A percentile compares a stretch with the other conserved stretches of the same genome.
Evolutionary conservation across 495 filamentous ascomycete genomes (phyloP).

Genomic region (Penicillium angulare): DNA sequence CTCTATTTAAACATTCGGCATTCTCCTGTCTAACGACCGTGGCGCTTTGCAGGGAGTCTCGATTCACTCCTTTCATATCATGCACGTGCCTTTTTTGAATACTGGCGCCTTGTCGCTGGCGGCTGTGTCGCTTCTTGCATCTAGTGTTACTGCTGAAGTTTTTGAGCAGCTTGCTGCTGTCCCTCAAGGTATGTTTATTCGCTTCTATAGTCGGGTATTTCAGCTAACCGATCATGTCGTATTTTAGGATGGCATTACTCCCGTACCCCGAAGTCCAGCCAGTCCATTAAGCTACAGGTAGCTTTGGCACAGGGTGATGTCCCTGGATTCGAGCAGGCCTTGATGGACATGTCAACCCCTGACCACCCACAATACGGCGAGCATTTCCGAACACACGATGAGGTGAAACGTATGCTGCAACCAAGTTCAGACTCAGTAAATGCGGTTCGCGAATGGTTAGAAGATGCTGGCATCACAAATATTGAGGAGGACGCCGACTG

Average conservation of each 20-base stretch:
- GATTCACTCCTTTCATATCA: constrained; percentile 13
- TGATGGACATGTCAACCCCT: constrained; percentile 62
- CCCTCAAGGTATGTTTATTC: constrained; percentile 30
- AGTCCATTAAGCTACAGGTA: constrained; percentile 40
- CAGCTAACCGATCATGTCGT: background rate
- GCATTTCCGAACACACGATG: constrained; percentile 55
- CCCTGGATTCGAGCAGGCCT: constrained; percentile 57
- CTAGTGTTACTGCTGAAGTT: constrained; percentile 31
- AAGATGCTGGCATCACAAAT: constrained; percentile 42
- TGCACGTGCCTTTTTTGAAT: constrained; percentile 29
- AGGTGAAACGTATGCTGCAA: constrained; percentile 52
- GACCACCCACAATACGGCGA: constrained; percentile 57
- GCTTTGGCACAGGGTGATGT: constrained; percentile 58
- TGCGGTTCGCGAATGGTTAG: constrained; percentile 50
- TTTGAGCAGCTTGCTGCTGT: constrained; percentile 38
- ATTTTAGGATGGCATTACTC: constrained; percentile 41
- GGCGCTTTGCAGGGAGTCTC: background rate
- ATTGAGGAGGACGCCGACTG: constrained; percentile 59
- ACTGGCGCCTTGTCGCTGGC: constrained; percentile 40
- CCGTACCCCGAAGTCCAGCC: constrained; percentile 25
- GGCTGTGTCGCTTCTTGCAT: constrained; percentile 39
- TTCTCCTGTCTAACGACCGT: background rate
- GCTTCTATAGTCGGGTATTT: background rate
- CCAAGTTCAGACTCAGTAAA: constrained; percentile 43
- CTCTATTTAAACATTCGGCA: constrained; percentile 16